Evolutionary conservation across 2,329 filamentous ascomycete species (phyloP).

Genomic region (Fusarium sp.): DNA sequence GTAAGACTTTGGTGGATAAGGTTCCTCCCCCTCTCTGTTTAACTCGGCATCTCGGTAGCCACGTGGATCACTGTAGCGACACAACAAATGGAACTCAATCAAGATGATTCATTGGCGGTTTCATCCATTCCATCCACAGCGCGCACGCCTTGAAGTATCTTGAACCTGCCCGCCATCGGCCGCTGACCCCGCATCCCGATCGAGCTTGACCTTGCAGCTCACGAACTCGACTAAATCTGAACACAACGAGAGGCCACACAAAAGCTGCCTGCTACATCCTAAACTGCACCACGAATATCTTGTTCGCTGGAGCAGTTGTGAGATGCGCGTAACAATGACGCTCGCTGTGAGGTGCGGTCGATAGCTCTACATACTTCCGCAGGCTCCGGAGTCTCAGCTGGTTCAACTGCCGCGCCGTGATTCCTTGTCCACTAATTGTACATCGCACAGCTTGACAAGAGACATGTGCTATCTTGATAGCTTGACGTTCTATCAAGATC

Average conservation of each 20-base stretch:
- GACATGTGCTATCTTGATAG: not conserved
- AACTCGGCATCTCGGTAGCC: not conserved
- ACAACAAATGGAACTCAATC: not conserved
- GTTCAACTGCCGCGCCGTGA: not conserved
- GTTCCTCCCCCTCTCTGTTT: not conserved
- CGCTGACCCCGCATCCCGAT: not conserved
- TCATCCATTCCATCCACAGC: not conserved
- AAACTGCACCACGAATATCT: fast-evolving
- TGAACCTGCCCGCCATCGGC: not conserved
- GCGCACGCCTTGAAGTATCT: not conserved
- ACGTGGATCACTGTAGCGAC: not conserved
- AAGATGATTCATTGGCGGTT: not conserved
- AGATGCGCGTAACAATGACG: no score
- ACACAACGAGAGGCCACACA: fast-evolving
- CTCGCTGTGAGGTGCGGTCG: not conserved
- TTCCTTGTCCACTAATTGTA: not conserved
- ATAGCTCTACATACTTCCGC: not conserved
- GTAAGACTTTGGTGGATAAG: not conserved
- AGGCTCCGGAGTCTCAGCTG: not conserved
- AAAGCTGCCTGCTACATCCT: no score
- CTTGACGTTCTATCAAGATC: no score
- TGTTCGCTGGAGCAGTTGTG: not conserved
- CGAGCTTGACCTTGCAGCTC: not conserved
- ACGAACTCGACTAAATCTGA: not conserved
- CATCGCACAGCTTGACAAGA: no score